Base-by-base conservation (phyloP, 352 stramenopile species). In the Paralagenidium karlingii region DNA sequence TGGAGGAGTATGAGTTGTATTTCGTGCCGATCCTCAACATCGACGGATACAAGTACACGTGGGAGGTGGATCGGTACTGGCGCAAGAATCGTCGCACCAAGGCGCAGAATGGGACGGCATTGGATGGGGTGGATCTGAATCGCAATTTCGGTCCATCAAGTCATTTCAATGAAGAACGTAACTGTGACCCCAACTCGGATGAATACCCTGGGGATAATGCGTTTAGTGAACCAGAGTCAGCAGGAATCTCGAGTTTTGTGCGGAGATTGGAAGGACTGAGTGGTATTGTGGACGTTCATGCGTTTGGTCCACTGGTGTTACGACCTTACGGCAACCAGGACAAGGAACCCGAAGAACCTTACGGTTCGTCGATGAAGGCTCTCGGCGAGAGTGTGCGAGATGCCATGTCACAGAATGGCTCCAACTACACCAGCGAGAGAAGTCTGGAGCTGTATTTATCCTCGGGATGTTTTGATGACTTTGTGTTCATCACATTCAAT, bases 1-100 rank as follows among this genome's bases (percentile, higher is more conserved):
- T n/a, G 27, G 55, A 70, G 22, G 52, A 60, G 9, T 69, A 71
- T 32, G 68, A 88, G 52, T 78, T 69, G 66, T 82, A 82, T 46
- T 82, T 88, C 36, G 68, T 84, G 19, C 75, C 75, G 2, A 60
- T 88, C 39, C 67, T 84, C 27, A 88, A 88, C 41, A 55, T 84
- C 30, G 75, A 88, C 28, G 75, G 75, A 13, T 89, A 84, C 53
- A 55, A 69, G n/a, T 79, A 81, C 48, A 63, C 75, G 36, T 82
- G 64, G 64, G 59, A 71, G 5, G 36, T 47, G 0, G 58, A 83
- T 29, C 61, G 74, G 8, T 70, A 77, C 49, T 83, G 71, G 70
- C 69, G 74, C 16, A 73, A 61, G 24, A 88, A 60, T 38, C 65
- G 71, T 10, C 47, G 65, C 22, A 33, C 70, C 13, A 43, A 63